A percentile compares a stretch with the other conserved stretches of the same genome.
These are phyloP conservation scores for Zymoseptoria ardabiliae DNA, from an alignment of 2,329 filamentous ascomycete genomes.

Conservation along the genomic window DNA sequence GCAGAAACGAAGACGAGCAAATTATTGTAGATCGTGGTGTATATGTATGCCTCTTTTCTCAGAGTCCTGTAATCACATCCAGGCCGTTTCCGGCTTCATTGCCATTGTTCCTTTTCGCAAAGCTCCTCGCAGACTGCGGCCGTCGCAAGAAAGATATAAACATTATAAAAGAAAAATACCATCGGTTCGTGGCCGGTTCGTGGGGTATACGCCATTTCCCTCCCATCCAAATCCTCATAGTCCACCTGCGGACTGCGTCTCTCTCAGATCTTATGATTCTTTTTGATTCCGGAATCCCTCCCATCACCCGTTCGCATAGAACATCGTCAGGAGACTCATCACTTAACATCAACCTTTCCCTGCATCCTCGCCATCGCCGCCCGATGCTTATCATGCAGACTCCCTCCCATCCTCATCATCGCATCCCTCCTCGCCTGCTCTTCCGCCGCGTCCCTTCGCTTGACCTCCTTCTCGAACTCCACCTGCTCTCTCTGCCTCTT, in stretches of 20 bases:
- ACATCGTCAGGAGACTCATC: neutral
- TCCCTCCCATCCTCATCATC: constrained; percentile 64
- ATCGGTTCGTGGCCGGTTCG: neutral
- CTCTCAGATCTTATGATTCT: too few species aligned
- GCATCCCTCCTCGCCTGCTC: constrained; percentile 61
- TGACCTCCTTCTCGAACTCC: constrained; percentile 48
- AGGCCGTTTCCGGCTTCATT: neutral
- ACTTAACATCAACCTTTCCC: constrained; percentile 30
- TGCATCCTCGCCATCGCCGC: constrained; percentile 79
- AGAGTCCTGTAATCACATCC: neutral
- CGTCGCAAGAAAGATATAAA: neutral
- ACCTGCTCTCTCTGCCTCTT: neutral
- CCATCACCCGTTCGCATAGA: neutral
- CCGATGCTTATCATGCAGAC: constrained; percentile 65
- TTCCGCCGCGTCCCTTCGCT: constrained; percentile 51
- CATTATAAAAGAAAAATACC: neutral
- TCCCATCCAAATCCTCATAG: neutral
- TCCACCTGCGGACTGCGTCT: neutral
- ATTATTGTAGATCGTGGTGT: neutral
- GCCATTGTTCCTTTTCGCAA: neutral
- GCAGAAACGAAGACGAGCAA: too few species aligned
- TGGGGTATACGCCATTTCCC: neutral
- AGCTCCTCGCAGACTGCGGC: neutral
- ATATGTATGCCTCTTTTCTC: neutral
- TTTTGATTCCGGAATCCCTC: too few species aligned